Evolutionary conservation across 768 basidiomycete genomes (phyloP), one percentile per base, ranked within the genome.

Genomic region (Phaeotremella skinneri): DNA sequence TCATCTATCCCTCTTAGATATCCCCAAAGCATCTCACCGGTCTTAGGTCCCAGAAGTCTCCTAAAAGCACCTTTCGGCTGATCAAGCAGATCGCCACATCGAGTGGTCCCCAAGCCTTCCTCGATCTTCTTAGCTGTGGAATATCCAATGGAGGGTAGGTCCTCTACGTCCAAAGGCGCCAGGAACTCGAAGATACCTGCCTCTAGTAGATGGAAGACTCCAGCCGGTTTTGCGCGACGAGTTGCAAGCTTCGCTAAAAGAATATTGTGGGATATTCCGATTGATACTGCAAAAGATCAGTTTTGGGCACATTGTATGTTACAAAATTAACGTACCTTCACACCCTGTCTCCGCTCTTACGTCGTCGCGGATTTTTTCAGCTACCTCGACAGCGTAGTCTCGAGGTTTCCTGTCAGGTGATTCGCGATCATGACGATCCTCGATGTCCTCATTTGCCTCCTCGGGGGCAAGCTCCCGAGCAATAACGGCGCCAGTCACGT

Each of bases 171-270:
- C 5, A 75, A 64, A 2, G 69, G 63, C 7, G 60, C 72, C 16
- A 77, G 60, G 34, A 78, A 76, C 2, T 30, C 53, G 4, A 59
- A 56, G 27, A 75, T 66, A 1, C 64, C 74, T 26, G 55, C 80
- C 2, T 79, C 79, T 0, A 81, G 64, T 14, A 99, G 83, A 63
- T 92, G 91, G 70, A 83, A 90, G 0, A 89, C 85, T 1, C 87
- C 87, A 0, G 87, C 92, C 0, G 96, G 96, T 71, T 99, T 99
- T 4, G 96, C 96, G 4, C 81, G 82, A 6, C 89, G 84, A 0
- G 91, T 93, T 2, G 96, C 96, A 5, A 99, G 81, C 17, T 92
- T 88, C 0, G 94, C 90, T 4, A 99, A 85, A 47, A 94, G 85
- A 65, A 94, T 88, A 77, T 97, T 99, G 62, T 90, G 84, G 0